These are phyloP conservation scores for Cladosporium sp. DNA, from an alignment of 2,329 filamentous ascomycete species.

Conservation along the genomic window DNA sequence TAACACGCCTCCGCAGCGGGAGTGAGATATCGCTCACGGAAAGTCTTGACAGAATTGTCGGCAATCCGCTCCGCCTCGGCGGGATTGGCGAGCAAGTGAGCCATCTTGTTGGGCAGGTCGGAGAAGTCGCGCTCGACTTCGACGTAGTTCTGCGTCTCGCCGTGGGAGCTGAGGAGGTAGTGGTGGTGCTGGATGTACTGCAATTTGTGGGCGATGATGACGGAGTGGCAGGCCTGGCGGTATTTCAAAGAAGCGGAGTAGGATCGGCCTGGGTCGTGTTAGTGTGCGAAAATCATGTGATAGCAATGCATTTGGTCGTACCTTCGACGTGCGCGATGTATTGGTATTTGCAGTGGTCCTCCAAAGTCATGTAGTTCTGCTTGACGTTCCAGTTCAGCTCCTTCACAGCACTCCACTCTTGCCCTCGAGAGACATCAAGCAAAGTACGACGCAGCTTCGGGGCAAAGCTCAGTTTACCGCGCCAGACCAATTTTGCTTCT, in stretches of 20 bases:
- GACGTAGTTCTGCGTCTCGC: constrained; percentile 23
- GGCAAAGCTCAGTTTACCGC: constrained; percentile 26
- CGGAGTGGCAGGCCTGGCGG: constrained; percentile 36
- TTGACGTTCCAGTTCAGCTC: constrained; percentile 23
- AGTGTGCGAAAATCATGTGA: constrained; percentile 9
- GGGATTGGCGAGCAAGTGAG: constrained; percentile 41
- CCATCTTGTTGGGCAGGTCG: constrained; percentile 34
- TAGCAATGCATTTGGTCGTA: constrained; percentile 14
- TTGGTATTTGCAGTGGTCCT: constrained; percentile 25
- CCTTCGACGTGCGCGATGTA: constrained; percentile 29
- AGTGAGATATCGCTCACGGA: constrained; percentile 49
- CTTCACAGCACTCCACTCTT: constrained; percentile 35
- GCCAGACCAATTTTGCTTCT: constrained; percentile 26
- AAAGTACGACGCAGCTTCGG: constrained; percentile 27
- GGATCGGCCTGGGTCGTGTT: constrained; percentile 18
- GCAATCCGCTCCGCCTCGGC: constrained; percentile 46
- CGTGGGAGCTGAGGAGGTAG: constrained; percentile 19
- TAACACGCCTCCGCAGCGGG: constrained; percentile 29
- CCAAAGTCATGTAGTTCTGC: constrained; percentile 20
- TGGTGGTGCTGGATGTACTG: constrained; percentile 49
- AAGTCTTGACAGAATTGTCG: constrained; percentile 44
- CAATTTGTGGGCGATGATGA: constrained; percentile 47
- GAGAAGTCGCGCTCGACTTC: constrained; percentile 38
- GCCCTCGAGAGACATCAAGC: constrained; percentile 25
- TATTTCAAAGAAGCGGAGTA: constrained; percentile 33